Conservation (phyloP, 768 basidiomycete genomes). For the Mycena sanguinolenta region DNA sequence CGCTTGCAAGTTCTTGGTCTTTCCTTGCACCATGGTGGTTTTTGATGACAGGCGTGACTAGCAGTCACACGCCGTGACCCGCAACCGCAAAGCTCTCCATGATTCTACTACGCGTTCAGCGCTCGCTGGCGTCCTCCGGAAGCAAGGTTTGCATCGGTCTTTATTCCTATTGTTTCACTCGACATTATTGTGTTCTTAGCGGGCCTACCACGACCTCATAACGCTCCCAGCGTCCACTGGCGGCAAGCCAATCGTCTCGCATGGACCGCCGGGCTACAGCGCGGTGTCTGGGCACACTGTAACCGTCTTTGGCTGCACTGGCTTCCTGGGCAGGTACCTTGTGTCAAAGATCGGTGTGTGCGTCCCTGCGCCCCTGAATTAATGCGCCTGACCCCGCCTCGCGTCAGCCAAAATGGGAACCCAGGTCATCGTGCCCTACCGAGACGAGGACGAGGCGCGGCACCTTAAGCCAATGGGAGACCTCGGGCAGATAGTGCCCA, state of each 20-base stretch:
- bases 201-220: constrained; percentile 80
- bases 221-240: constrained; percentile 60
- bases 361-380: constrained; percentile 15
- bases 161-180: constrained; percentile 6
- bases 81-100: constrained; percentile 36
- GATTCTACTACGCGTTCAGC: constrained; percentile 66
- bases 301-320: constrained; percentile 97
- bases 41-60: neutral
- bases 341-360: constrained; percentile 89
- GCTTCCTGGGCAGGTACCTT: constrained; percentile 94
- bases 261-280: constrained; percentile 87
- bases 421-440: constrained; percentile 94
- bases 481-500: constrained; percentile 93
- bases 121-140: constrained; percentile 58
- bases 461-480: constrained; percentile 95
- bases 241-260: constrained; percentile 76
- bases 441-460: constrained; percentile 93
- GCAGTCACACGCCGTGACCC: neutral
- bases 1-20: constrained; percentile 79
- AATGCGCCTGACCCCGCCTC: constrained; percentile 17
- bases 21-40: constrained; percentile 82
- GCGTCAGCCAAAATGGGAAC: constrained; percentile 90
- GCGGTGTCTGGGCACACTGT: constrained; percentile 92
- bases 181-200: constrained; percentile 55
- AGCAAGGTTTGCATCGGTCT: constrained; percentile 51